Conservation (phyloP, 2,329 filamentous ascomycete genomes). For the Periconia macrospinosa region DNA sequence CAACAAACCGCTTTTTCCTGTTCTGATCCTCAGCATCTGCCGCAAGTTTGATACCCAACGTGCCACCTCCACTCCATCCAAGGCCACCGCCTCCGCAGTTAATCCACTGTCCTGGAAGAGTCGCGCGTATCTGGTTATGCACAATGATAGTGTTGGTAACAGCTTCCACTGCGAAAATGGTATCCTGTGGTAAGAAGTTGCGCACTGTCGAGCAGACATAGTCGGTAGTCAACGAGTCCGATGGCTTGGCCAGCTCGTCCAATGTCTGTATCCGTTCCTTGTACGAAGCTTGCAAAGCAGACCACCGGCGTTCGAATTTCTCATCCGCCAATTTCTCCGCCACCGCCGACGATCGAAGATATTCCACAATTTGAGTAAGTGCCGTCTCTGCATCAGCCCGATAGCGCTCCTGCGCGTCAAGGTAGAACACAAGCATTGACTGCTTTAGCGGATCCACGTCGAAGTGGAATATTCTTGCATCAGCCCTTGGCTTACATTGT, state of each 20-base stretch:
- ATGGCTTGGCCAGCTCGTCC: constrained; percentile 62
- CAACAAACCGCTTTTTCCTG: constrained; percentile 43
- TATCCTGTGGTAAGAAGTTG: constrained; percentile 65
- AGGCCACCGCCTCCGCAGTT: constrained; percentile 81
- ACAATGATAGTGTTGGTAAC: constrained; percentile 72
- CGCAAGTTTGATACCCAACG: constrained; percentile 76
- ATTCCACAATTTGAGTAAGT: constrained; percentile 68
- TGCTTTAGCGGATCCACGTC: constrained; percentile 69
- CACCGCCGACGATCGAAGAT: constrained; percentile 55
- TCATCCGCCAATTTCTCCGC: constrained; percentile 44
- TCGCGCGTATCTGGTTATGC: constrained; percentile 70
- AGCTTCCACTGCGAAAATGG: constrained; percentile 76
- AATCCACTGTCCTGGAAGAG: constrained; percentile 71
- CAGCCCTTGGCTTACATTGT: constrained; percentile 60
- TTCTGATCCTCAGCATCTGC: constrained; percentile 55
- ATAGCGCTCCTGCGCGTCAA: constrained; percentile 57
- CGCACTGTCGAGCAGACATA: constrained; percentile 68
- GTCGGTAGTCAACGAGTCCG: constrained; percentile 58
- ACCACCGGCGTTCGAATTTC: constrained; percentile 52
- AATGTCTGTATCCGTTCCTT: constrained; percentile 62
- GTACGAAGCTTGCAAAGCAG: constrained; percentile 61
- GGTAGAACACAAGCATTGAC: constrained; percentile 62
- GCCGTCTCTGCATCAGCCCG: constrained; percentile 57
- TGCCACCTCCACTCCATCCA: constrained; percentile 76
- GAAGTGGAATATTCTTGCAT: constrained; percentile 64